A percentile compares a stretch with the other conserved stretches of the same genome.
These are phyloP conservation scores for Phialemoniopsis sp. DNA, from an alignment of 2,329 filamentous ascomycete genomes.

Conservation along the genomic window DNA sequence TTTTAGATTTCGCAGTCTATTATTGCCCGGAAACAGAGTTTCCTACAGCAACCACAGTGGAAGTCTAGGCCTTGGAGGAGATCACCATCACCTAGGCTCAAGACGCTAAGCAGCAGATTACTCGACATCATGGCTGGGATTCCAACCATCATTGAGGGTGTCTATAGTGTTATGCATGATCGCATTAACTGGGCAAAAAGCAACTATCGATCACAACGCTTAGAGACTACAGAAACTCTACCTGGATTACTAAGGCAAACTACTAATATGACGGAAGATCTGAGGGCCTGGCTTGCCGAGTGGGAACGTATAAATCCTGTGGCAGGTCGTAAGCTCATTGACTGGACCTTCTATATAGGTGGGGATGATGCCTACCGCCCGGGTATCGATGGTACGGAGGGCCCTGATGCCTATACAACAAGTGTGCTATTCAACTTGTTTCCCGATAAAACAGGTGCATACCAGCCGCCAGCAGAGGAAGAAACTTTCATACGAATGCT, in stretches of 20 bases:
- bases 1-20: conserved; percentile 15
- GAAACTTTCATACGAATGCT: conserved; percentile 8
- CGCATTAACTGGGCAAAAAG: conserved; percentile 9
- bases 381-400: conserved; percentile 7
- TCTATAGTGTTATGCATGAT: conserved; percentile 7
- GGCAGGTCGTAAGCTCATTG: background rate
- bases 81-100: conserved; percentile 7
- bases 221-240: conserved; percentile 6
- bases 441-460: no score
- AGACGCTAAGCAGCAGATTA: conserved; percentile 12
- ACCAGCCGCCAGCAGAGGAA: background rate
- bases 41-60: conserved; percentile 14
- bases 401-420: conserved; percentile 9
- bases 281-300: conserved; percentile 7
- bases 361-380: conserved; percentile 11
- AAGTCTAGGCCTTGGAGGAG: conserved; percentile 15
- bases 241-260: conserved; percentile 7
- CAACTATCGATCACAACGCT: conserved; percentile 1
- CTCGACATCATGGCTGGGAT: conserved; percentile 15
- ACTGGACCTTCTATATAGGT: conserved; percentile 9
- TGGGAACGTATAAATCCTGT: conserved; percentile 3
- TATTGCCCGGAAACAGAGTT: conserved; percentile 13
- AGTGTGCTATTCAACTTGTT: no score
- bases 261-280: background rate
- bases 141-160: conserved; percentile 12